Evolutionary conservation across 352 stramenopile species (phyloP).

Genomic region (Phytophthora brassicae): DNA sequence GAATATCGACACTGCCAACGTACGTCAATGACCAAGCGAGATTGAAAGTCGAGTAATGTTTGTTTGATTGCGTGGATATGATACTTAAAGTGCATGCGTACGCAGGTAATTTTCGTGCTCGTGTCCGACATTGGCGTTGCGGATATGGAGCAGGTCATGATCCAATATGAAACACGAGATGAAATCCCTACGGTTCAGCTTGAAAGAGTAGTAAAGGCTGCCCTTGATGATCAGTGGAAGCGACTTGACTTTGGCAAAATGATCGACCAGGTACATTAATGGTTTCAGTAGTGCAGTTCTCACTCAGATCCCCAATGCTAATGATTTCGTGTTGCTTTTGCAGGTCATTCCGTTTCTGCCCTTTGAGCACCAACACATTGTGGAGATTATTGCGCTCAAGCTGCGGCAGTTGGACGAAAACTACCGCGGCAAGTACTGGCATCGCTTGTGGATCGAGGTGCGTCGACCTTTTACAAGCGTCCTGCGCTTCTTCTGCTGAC

Average conservation of each 20-base stretch:
- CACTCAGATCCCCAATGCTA: neutral
- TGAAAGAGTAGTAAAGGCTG: constrained; percentile 76
- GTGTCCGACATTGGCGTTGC: constrained; percentile 88
- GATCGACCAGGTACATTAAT: constrained; percentile 64
- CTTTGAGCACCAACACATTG: constrained; percentile 83
- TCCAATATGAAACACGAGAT: constrained; percentile 74
- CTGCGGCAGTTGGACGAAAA: constrained; percentile 72
- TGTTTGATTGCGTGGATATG: constrained; percentile 4
- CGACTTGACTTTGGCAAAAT: constrained; percentile 90
- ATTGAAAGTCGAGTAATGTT: neutral
- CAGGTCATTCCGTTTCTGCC: constrained; percentile 88
- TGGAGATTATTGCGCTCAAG: constrained; percentile 82
- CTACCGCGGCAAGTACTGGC: constrained; percentile 78
- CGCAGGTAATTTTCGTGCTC: constrained; percentile 85
- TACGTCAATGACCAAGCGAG: constrained; percentile 23
- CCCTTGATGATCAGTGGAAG: constrained; percentile 85
- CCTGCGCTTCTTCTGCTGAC: neutral
- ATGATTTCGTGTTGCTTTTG: neutral
- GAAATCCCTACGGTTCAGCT: constrained; percentile 62
- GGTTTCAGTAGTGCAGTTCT: neutral
- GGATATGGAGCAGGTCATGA: constrained; percentile 84
- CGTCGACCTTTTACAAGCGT: neutral
- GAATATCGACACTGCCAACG: constrained; percentile 73
- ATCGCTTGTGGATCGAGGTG: constrained; percentile 73
- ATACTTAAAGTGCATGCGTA: constrained; percentile 14